A percentile compares a stretch with the other conserved stretches of the same genome.
Evolutionary conservation across 257 asterid species (phyloP).

Genomic region (Gardenia jasminoides): DNA sequence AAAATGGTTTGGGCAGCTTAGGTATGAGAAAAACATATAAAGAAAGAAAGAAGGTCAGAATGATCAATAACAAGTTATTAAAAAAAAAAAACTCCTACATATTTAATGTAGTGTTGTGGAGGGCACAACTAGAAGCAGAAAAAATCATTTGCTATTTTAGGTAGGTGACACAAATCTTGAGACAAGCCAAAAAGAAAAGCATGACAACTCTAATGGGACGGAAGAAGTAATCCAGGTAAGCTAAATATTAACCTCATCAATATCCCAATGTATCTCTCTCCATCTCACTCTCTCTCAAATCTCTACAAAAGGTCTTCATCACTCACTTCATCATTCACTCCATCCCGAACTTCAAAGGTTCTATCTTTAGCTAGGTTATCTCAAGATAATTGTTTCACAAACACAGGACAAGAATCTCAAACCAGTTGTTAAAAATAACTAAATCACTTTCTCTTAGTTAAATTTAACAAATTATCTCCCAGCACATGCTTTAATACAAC

Average conservation of each 20-base stretch:
- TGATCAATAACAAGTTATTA: neutral
- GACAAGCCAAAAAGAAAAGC: too few species aligned
- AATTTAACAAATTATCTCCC: neutral
- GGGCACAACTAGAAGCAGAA: too few species aligned
- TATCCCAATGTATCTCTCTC: neutral
- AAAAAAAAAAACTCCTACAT: too few species aligned
- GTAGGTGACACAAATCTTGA: too few species aligned
- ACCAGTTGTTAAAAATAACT: neutral
- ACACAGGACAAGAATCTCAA: neutral
- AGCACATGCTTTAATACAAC: neutral
- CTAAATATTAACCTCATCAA: neutral
- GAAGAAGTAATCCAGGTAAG: neutral
- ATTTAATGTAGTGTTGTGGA: too few species aligned
- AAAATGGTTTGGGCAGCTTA: neutral
- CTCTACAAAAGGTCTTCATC: neutral
- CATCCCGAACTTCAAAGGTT: neutral
- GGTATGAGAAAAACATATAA: neutral
- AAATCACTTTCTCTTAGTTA: too few species aligned
- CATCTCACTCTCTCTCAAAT: neutral
- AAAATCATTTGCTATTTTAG: too few species aligned
- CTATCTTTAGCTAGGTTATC: neutral
- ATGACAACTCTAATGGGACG: too few species aligned
- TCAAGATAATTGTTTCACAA: neutral
- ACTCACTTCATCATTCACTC: neutral
- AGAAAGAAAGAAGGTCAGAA: neutral